Evolutionary conservation across 371 early-diverging fungal species (phyloP), one percentile per base, ranked within the genome.

Genomic region (Apophysomyces elegans): DNA sequence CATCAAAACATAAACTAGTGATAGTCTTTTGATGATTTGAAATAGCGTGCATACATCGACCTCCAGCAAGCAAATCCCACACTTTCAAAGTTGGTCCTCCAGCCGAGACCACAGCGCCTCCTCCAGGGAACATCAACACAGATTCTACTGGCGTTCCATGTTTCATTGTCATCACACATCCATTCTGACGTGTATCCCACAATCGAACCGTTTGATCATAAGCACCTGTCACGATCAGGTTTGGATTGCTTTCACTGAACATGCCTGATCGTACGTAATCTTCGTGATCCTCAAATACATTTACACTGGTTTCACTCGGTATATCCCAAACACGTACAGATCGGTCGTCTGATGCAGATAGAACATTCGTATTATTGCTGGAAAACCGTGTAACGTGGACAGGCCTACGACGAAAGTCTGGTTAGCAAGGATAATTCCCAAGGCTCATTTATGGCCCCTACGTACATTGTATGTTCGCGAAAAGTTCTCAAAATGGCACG

Each of bases 11-110:
- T 82, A 96, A 70, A 56, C 89, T 86, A 6, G 97, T 98, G 65
- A 97, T 89, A 11, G 95, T 95, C 86, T 98, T 98, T 84, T 96
- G 95, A 74, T 95, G 95, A 77, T 95, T 96, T 57, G 87, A 86
- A 43, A 97, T 69, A 13, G 88, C 78, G 41, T 91, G 89, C 68
- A 95, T 75, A 38, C 81, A 76, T 44, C 90, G 83, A 46, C 97
- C 95, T 57, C 95, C 95, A 64, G 87, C 83, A 56, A 95, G 78
- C 43, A 94, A 75, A 75, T 98, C 97, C 90, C 93, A 96, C 14
- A 97, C 85, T 68, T 93, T 92, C 61, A 98, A 68, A n/a, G 73
- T 76, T 11, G 91, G 91, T 41, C 93, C 92, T 63, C 91, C 91
- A 13, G 92, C 91, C 7, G 93, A 89, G 6, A 93, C 92, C 7